A percentile compares a stretch with the other conserved stretches of the same genome.
These are phyloP conservation scores for Moniliophthora roreri DNA, from an alignment of 1,284 basidiomycete species.

Conservation along the genomic window DNA sequence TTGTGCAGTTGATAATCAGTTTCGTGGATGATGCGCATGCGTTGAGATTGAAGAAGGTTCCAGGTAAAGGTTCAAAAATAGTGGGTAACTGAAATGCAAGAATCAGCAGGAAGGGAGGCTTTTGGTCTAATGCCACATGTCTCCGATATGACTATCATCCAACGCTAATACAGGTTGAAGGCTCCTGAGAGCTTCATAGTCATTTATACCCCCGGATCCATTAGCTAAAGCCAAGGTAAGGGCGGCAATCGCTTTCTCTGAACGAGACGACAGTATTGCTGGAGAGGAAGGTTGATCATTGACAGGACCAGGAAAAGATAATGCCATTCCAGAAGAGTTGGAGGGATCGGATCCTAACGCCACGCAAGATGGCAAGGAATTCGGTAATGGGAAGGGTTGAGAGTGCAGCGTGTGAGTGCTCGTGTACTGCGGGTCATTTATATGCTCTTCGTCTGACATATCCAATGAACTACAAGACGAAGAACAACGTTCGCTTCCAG, in stretches of 20 bases:
- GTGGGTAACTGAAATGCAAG: not conserved
- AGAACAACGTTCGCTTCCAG: conserved; percentile 26
- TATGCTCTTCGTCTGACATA: conserved; percentile 26
- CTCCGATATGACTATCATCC: conserved; percentile 52
- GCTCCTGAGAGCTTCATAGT: conserved; percentile 55
- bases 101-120: too few species aligned
- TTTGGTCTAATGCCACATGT: conserved; percentile 56
- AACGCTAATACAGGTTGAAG: conserved; percentile 37
- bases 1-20: not conserved
- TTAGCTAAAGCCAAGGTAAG: conserved; percentile 64
- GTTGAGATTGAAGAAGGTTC: not conserved
- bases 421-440: conserved; percentile 22
- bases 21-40: not conserved
- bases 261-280: conserved; percentile 25
- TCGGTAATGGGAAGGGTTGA: too few species aligned
- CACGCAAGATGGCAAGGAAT: too few species aligned
- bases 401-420: too few species aligned
- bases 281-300: conserved; percentile 18
- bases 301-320: conserved; percentile 15
- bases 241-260: conserved; percentile 63
- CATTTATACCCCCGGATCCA: conserved; percentile 65
- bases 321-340: conserved; percentile 17
- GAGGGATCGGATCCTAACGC: conserved; percentile 20
- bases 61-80: not conserved
- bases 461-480: conserved; percentile 26